Percentiles rank a stretch among this genome's conserved stretches.
phyloP scores from a whole-genome alignment of 495 filamentous ascomycete species.

The Podospora tetraspora region DNA sequence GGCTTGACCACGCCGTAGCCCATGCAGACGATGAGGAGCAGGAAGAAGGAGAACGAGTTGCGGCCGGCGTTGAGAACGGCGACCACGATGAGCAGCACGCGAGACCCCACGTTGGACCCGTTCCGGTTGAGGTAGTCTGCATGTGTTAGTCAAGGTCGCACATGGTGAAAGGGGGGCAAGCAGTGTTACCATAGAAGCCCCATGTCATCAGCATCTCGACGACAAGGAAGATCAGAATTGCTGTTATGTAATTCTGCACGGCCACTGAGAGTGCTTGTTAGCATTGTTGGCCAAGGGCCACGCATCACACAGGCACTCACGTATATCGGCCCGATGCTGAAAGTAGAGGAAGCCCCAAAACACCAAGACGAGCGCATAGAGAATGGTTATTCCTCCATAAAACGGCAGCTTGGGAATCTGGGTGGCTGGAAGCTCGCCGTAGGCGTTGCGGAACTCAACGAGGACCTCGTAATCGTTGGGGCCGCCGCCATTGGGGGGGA shows the following conservation, averaged over 20 bases:
- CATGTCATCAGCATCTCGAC: constrained; percentile 97
- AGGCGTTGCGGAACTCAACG: constrained; percentile 90
- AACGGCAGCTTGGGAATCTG: constrained; percentile 98
- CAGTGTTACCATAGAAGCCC: constrained; percentile 72
- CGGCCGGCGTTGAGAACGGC: constrained; percentile 86
- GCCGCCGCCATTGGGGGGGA: constrained; percentile 47
- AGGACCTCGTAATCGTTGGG: constrained; percentile 66
- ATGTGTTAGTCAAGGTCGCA: constrained; percentile 17
- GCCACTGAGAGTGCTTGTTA: constrained; percentile 57
- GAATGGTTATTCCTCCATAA: constrained; percentile 90
- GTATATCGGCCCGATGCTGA: constrained; percentile 87
- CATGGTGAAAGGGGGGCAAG: neutral
- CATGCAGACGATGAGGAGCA: constrained; percentile 98
- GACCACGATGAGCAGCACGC: constrained; percentile 81
- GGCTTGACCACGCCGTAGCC: constrained; percentile 98
- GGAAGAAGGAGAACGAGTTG: constrained; percentile 98
- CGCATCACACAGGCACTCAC: constrained; percentile 40
- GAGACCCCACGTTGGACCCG: constrained; percentile 76
- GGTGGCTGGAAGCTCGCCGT: constrained; percentile 88
- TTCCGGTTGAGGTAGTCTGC: constrained; percentile 85
- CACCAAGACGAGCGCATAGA: constrained; percentile 80
- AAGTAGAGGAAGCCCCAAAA: constrained; percentile 97
- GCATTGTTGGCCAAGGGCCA: neutral
- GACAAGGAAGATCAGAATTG: constrained; percentile 89
- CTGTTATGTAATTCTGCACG: constrained; percentile 99